These are phyloP conservation scores for Raddia guianensis DNA, from an alignment of 176 grass and related monocot species.

Conservation along the genomic window DNA sequence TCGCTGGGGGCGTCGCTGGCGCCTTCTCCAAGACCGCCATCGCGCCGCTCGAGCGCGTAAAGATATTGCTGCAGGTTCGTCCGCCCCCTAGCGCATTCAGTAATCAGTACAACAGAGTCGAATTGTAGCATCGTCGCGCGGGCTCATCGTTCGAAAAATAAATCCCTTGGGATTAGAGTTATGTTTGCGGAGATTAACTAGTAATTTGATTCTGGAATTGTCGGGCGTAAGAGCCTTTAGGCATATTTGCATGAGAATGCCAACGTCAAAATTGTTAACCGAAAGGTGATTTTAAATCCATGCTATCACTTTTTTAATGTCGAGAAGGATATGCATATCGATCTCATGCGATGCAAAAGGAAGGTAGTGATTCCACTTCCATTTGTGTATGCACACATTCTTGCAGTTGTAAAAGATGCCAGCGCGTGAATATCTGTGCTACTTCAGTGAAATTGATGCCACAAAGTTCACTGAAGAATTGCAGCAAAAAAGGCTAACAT, in stretches of 20 bases:
- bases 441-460: neutral
- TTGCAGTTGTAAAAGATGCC: neutral
- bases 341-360: conserved; percentile 9
- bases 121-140: neutral
- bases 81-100: neutral
- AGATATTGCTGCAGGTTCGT: conserved; percentile 90
- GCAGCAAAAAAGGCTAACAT: neutral
- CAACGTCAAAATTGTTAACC: conserved; percentile 10
- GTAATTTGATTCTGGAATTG: neutral
- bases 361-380: neutral
- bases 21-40: conserved; percentile 94
- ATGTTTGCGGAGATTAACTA: neutral
- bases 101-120: neutral
- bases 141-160: neutral
- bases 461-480: neutral
- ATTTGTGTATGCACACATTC: neutral
- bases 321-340: neutral
- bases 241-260: conserved; percentile 3
- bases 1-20: conserved; percentile 85
- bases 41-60: conserved; percentile 89
- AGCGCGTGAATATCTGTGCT: neutral
- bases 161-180: neutral
- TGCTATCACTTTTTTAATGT: neutral
- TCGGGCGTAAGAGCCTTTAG: neutral
- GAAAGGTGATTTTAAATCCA: conserved; percentile 19